phyloP scores from a whole-genome alignment of 2,329 filamentous ascomycete genomes.

The Pezicula rhizophila region DNA sequence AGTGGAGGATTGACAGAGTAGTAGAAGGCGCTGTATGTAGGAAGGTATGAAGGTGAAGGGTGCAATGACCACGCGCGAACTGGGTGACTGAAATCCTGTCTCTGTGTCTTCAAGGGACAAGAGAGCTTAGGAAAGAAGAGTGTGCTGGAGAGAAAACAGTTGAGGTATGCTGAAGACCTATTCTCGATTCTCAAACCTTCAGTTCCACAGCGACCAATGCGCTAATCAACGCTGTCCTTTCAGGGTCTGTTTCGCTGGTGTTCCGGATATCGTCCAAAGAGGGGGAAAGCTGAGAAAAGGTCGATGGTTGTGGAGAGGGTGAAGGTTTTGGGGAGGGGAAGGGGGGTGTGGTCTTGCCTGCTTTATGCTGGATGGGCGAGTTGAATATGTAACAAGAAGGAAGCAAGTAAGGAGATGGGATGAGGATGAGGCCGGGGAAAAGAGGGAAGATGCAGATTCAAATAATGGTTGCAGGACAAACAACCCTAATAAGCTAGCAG shows the following conservation, averaged over 20 bases:
- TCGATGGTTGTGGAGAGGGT: not conserved
- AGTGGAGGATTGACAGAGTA: not conserved
- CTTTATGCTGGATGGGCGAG: not conserved
- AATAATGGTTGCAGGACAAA: not conserved
- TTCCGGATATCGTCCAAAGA: slow-evolving; percentile 2
- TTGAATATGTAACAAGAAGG: not conserved
- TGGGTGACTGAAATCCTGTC: slow-evolving; percentile 17
- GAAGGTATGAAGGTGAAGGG: slow-evolving; percentile 11
- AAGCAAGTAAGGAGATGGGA: not conserved
- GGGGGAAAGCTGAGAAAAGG: not conserved
- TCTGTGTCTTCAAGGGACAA: not conserved
- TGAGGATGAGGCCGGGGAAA: not conserved
- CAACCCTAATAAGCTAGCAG: not conserved
- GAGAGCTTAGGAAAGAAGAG: not conserved
- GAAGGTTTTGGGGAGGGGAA: not conserved
- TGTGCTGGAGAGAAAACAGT: slow-evolving; percentile 14
- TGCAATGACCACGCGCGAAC: slow-evolving; percentile 22
- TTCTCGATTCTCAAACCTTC: slow-evolving; percentile 32
- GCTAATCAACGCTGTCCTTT: slow-evolving; percentile 10
- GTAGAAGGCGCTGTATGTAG: not conserved
- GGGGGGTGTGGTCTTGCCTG: not conserved
- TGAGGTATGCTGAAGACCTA: slow-evolving; percentile 29
- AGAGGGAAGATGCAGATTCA: not conserved
- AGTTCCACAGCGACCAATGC: slow-evolving; percentile 20
- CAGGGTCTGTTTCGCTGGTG: not conserved